These are phyloP conservation scores for Collariella sp. DNA, from an alignment of 495 filamentous ascomycete genomes.

Conservation along the genomic window DNA sequence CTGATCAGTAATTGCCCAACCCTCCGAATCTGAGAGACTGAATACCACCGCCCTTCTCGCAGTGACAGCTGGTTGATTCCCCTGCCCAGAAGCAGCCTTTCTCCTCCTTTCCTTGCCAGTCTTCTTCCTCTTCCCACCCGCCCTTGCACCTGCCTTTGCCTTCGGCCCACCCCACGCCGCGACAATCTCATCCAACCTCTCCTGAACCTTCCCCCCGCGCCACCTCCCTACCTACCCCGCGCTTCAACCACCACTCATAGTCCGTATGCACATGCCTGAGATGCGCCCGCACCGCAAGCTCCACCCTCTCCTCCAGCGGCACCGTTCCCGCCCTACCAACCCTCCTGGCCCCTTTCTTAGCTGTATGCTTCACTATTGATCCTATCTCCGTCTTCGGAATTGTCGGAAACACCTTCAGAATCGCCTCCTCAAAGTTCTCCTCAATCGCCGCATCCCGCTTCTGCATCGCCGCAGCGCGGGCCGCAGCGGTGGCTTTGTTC, in stretches of 20 bases:
- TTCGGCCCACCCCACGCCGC: conserved; percentile 14
- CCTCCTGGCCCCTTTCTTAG: conserved; percentile 27
- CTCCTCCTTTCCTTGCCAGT: too few species aligned
- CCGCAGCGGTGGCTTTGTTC: conserved; percentile 19
- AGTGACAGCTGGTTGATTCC: too few species aligned
- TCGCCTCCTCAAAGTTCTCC: conserved; percentile 17
- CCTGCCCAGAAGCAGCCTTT: too few species aligned
- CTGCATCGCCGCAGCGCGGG: conserved; percentile 19
- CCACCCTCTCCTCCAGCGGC: conserved; percentile 23
- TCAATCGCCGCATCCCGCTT: conserved; percentile 25
- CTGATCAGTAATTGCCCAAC: too few species aligned
- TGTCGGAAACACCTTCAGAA: conserved; percentile 25
- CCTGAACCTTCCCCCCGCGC: conserved; percentile 17
- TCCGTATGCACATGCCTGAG: conserved; percentile 33
- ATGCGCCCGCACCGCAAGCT: conserved; percentile 30
- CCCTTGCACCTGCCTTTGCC: too few species aligned
- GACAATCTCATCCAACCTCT: conserved; percentile 16
- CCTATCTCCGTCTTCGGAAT: conserved; percentile 19
- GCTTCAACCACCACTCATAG: conserved; percentile 27
- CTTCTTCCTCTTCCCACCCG: too few species aligned
- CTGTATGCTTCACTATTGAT: conserved; percentile 20
- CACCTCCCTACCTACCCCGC: conserved; percentile 1
- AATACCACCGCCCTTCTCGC: too few species aligned
- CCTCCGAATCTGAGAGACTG: too few species aligned
- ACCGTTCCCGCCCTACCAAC: conserved; percentile 29